A percentile compares a stretch with the other conserved stretches of the same genome.
These are phyloP conservation scores for Candida loeiensis DNA, from an alignment of 805 yeast genomes.

Conservation along the genomic window DNA sequence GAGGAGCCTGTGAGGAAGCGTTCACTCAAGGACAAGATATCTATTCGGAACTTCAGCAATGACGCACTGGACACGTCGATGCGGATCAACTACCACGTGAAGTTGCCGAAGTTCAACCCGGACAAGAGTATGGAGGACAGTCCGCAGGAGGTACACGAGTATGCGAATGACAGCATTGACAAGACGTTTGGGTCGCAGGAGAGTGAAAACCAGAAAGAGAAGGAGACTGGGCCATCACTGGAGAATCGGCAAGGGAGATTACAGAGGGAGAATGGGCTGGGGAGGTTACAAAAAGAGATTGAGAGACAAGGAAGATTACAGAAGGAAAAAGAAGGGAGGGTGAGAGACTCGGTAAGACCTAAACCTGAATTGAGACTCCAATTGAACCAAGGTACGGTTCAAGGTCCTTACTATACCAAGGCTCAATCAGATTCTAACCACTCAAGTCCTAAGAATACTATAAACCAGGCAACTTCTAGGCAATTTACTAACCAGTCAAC, in stretches of 20 bases:
- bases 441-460: too few relatives aligned
- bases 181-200: neutral
- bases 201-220: too few relatives aligned
- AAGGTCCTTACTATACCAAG: too few relatives aligned
- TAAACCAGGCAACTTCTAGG: too few relatives aligned
- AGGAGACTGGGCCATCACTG: neutral
- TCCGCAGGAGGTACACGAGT: neutral
- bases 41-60: neutral
- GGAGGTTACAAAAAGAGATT: neutral
- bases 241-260: neutral
- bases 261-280: neutral
- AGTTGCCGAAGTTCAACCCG: neutral
- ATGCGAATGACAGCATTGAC: neutral
- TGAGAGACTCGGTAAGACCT: neutral
- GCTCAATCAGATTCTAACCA: too few relatives aligned
- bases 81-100: constrained; percentile 1
- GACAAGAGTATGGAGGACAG: neutral
- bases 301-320: neutral
- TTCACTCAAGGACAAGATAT: neutral
- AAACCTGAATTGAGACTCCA: too few relatives aligned
- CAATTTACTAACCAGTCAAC: too few relatives aligned
- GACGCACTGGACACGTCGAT: constrained; percentile 1
- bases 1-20: neutral
- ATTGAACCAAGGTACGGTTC: too few relatives aligned
- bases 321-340: neutral